Evolutionary conservation across 352 stramenopile genomes (phyloP).

Genomic region (Phytophthora multivora): DNA sequence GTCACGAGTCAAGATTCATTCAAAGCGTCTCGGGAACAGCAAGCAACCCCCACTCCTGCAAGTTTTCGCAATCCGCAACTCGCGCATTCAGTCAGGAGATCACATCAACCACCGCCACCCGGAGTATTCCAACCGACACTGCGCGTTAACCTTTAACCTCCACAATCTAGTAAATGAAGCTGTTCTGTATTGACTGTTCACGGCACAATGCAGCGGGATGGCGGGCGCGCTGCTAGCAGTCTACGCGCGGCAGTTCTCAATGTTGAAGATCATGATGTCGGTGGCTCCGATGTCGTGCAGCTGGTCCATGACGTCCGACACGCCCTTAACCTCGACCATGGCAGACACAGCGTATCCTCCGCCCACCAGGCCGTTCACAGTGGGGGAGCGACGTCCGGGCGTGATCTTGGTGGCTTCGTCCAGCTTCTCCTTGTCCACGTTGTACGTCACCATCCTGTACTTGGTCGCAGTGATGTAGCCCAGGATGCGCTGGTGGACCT

Average conservation of each 20-base stretch:
- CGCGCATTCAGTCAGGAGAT: conserved; percentile 1
- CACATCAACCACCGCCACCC: conserved; percentile 8
- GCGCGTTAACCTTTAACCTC: conserved; percentile 28
- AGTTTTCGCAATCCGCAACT: not conserved
- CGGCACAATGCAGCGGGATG: conserved; percentile 10
- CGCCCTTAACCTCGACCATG: conserved; percentile 91
- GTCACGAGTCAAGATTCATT: not conserved
- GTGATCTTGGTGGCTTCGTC: conserved; percentile 90
- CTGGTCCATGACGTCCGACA: conserved; percentile 96
- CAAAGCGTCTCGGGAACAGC: not conserved
- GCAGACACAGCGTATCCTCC: conserved; percentile 90
- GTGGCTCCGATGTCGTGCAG: conserved; percentile 94
- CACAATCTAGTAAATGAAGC: conserved; percentile 4
- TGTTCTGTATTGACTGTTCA: conserved; percentile 22
- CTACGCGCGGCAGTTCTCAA: conserved; percentile 94
- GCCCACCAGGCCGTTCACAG: conserved; percentile 91
- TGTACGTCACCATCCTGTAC: conserved; percentile 99
- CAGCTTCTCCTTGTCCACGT: conserved; percentile 92
- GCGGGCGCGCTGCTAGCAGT: conserved; percentile 15
- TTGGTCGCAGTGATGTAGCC: conserved; percentile 97
- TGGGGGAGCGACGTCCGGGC: conserved; percentile 94
- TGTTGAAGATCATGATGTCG: conserved; percentile 97
- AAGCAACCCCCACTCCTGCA: conserved; percentile 2
- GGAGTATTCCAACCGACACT: conserved; percentile 21
- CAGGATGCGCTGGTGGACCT: conserved; percentile 94